A percentile compares a stretch with the other conserved stretches of the same genome.
Conservation (phyloP, 257 asterid genomes). For the Eustoma russellianum region DNA sequence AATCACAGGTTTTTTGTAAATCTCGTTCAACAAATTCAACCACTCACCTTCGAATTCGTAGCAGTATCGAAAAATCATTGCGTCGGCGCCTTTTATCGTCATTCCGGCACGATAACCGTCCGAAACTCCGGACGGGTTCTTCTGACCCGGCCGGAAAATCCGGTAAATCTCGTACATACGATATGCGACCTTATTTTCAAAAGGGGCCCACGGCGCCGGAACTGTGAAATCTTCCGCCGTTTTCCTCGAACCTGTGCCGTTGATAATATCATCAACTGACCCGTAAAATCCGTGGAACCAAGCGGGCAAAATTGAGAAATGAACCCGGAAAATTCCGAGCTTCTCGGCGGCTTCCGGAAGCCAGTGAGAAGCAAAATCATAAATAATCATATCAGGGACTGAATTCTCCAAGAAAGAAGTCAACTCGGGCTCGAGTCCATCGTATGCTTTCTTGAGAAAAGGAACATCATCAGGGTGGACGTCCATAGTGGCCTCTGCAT, state of each 20-base stretch:
- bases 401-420: slow-evolving; percentile 5
- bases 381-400: slow-evolving; percentile 15
- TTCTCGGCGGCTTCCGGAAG: slow-evolving; percentile 16
- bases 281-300: slow-evolving; percentile 17
- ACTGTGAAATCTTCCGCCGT: slow-evolving; percentile 18
- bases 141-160: background rate
- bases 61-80: slow-evolving; percentile 13
- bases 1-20: slow-evolving; percentile 15
- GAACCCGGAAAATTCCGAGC: slow-evolving; percentile 11
- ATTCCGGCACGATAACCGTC: background rate
- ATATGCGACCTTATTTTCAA: slow-evolving; percentile 6
- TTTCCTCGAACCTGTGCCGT: slow-evolving; percentile 8
- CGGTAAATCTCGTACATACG: slow-evolving; percentile 8
- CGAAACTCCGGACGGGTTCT: slow-evolving; percentile 12
- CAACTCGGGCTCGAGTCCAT: slow-evolving; percentile 11
- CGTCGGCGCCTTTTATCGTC: slow-evolving; percentile 9
- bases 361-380: slow-evolving; percentile 28
- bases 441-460: slow-evolving; percentile 14
- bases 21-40: slow-evolving; percentile 14
- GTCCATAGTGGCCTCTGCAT: slow-evolving; percentile 21
- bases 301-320: slow-evolving; percentile 19
- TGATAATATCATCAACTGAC: slow-evolving; percentile 6
- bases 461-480: slow-evolving; percentile 12
- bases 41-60: slow-evolving; percentile 18
- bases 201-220: slow-evolving; percentile 23